Percentiles rank a stretch among this genome's conserved stretches.
Conservation (phyloP, 257 asterid genomes). For the Primulina huaijiensis region DNA sequence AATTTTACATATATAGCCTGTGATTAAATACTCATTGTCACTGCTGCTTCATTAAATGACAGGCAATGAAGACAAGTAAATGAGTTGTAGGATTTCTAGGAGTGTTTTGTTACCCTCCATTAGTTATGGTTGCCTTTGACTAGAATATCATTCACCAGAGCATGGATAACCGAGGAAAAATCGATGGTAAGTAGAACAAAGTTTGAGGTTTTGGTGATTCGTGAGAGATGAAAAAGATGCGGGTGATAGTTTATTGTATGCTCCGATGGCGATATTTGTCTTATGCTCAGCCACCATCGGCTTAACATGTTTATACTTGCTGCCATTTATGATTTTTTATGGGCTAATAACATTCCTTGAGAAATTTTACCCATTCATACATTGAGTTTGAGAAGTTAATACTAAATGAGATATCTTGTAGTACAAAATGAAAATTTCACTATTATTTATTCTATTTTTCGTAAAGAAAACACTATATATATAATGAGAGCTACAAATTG, state of each 20-base stretch:
- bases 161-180: too few species aligned
- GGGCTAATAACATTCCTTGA: neutral
- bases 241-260: neutral
- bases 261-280: neutral
- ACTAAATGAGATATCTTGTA: neutral
- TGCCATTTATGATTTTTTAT: too few species aligned
- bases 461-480: too few species aligned
- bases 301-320: neutral
- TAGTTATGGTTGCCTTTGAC: slow-evolving; percentile 1
- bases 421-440: too few species aligned
- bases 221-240: neutral
- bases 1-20: neutral
- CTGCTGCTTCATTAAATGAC: slow-evolving; percentile 18
- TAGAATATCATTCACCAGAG: neutral
- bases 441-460: neutral
- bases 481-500: too few species aligned
- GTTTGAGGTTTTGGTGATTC: neutral
- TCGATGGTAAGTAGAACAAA: neutral
- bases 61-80: slow-evolving; percentile 47
- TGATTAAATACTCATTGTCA: slow-evolving; percentile 21
- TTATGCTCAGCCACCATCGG: neutral
- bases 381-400: neutral
- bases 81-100: slow-evolving; percentile 20
- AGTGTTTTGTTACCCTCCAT: slow-evolving; percentile 8
- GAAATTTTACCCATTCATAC: neutral